Evolutionary conservation across 192 early-diverging fungal genomes (phyloP), one percentile per base, ranked within the genome.

Genomic region (Paraglomus brasilianum): DNA sequence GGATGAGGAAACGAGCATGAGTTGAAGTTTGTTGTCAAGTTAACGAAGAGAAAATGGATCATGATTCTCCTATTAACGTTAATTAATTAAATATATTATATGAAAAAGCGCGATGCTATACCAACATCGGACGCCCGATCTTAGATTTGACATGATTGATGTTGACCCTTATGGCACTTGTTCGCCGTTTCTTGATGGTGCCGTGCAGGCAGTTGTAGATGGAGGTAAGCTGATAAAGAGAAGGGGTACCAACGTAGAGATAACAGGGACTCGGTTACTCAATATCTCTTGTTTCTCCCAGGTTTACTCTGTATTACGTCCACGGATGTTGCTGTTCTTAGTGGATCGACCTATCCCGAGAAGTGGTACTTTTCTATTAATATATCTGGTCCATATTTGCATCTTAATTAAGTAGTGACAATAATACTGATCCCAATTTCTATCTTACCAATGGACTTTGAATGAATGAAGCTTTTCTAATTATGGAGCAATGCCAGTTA

Each of bases 121-220:
- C 73, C 72, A 82, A 30, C 82, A 86, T 49, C 81, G 87, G 24
- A 82, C 81, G 30, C 69, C 78, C 2, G 39, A 61, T 9, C 76
- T 83, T 51, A 75, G 81, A 40, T 97, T 88, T 66, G 87, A 93
- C 77, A 93, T 98, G 0, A 88, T 97, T 24, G 96, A 97, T 78
- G 77, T 96, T 66, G 97, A 99, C 77, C 97, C 97, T 13, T 99
- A 98, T 73, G 97, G 97, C 38, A 89, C 93, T 1, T 96, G 95
- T 0, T 84, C 95, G 0, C 96, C 95, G 5, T 99, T 99, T 74
- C 73, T 98, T 15, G 97, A 99, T 73, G 94, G 86, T 9, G 95
- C 95, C 4, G 88, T 99, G 5, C 92, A 97, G 61, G 85, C 93
- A 2, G 93, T 97, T 10, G 70, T 82, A 21, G 88, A 96, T 48